Evolutionary conservation across 768 basidiomycete species (phyloP), one percentile per base, ranked within the genome.

Genomic region (Podaxis pistillaris): DNA sequence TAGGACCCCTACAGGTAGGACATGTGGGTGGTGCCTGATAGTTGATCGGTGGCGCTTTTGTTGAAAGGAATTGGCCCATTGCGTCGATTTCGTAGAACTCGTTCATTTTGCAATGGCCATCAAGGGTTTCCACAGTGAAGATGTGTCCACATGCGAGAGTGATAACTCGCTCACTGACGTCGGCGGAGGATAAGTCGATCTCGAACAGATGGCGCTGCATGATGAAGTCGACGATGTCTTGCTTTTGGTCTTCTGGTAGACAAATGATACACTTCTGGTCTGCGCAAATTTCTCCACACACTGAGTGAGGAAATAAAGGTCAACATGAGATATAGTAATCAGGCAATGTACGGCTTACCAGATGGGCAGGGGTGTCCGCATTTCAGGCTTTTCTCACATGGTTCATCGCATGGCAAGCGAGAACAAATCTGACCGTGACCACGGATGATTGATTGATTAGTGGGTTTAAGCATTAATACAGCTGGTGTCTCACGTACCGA

Each of bases 51-150:
- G 63, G 62, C 49, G 74, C 79, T 6, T 73, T 76, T 15, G 62
- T 47, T 5, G 76, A 72, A 0, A 86, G 85, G 7, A 78, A 71
- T 46, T 70, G 68, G 26, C 77, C 67, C 1, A 5, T 13, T 1
- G 67, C 78, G 72, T 55, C 70, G 68, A 1, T 60, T 65, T 40
- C 22, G 68, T 91, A 91, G 67, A 81, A 87, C 3, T 82, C 78
- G 0, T 56, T 51, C 71, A 91, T 76, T 13, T 73, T 68, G 64
- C 82, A 85, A 47, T 79, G 74, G 0, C 87, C 89, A 65, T 91
- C 89, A 19, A 91, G 76, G 0, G 87, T 87, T 69, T 88, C 88
- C 15, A 89, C 82, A 0, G 90, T 90, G 70, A 91, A 90, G 1
- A 81, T 72, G 69, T 91, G 90, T 0, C 80, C 65, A 68, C 90